Evolutionary conservation across 1,284 basidiomycete genomes (phyloP).

Genomic region (Puccinia novopanici): DNA sequence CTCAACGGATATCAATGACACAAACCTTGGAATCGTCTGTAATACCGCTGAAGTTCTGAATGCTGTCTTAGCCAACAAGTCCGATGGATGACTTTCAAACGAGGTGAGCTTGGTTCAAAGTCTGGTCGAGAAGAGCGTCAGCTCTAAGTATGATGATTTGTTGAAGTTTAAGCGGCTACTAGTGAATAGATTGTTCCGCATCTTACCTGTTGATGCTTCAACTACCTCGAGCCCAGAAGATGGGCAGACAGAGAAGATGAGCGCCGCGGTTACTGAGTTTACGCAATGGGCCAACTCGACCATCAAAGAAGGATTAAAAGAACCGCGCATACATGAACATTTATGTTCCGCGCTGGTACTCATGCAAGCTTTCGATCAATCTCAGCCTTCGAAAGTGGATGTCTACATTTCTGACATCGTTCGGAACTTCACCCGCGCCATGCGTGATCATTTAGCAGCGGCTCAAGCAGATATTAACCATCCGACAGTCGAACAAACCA

Average conservation of each 20-base stretch:
- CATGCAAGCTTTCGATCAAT: conserved; percentile 83
- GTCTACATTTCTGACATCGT: conserved; percentile 74
- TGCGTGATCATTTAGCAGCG: conserved; percentile 81
- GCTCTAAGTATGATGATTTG: conserved; percentile 55
- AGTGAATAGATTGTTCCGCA: conserved; percentile 79
- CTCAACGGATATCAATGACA: conserved; percentile 71
- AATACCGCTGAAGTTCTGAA: conserved; percentile 87
- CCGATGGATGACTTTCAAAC: conserved; percentile 76
- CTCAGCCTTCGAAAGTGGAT: conserved; percentile 81
- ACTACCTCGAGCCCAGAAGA: conserved; percentile 52
- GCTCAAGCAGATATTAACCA: conserved; percentile 57
- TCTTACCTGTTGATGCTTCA: conserved; percentile 66
- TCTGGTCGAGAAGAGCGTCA: conserved; percentile 84
- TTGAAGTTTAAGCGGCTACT: conserved; percentile 68
- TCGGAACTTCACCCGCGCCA: conserved; percentile 80
- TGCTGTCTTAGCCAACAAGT: conserved; percentile 79
- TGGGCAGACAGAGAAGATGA: conserved; percentile 69
- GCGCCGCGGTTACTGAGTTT: conserved; percentile 73
- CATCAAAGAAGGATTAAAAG: conserved; percentile 74
- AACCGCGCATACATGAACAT: conserved; percentile 66
- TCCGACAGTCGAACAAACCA: conserved; percentile 56
- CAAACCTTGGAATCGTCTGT: conserved; percentile 70
- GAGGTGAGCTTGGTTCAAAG: conserved; percentile 82
- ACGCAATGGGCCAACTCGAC: conserved; percentile 74
- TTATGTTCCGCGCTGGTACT: conserved; percentile 81